Evolutionary conservation across 352 stramenopile species (phyloP).

Genomic region (Plasmopara viticola): DNA sequence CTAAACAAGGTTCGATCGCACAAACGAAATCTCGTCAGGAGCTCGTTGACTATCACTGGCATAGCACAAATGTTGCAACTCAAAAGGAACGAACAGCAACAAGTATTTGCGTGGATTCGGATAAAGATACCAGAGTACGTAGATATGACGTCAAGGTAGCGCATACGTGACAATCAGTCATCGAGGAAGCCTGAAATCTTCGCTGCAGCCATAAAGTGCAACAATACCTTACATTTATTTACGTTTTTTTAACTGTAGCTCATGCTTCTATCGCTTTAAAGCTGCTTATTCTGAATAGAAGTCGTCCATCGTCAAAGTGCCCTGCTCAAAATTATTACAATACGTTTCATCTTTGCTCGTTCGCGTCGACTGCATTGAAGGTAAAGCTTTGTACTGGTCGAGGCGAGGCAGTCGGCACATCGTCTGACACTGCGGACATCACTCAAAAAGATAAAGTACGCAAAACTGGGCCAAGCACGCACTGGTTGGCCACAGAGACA

Average conservation of each 20-base stretch:
- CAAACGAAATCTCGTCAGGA: constrained; percentile 4
- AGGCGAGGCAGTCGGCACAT: constrained; percentile 8
- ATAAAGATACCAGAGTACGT: constrained; percentile 20
- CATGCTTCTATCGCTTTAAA: constrained; percentile 28
- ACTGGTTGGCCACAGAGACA: constrained; percentile 9
- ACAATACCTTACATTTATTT: constrained; percentile 38
- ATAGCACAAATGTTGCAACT: constrained; percentile 15
- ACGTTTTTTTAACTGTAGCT: background rate
- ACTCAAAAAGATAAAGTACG: background rate
- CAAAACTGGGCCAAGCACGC: constrained; percentile 4
- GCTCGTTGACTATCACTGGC: constrained; percentile 23
- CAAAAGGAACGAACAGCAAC: constrained; percentile 14
- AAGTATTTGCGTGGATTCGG: constrained; percentile 1
- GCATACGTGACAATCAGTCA: constrained; percentile 29
- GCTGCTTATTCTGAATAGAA: constrained; percentile 15
- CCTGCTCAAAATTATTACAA: constrained; percentile 25
- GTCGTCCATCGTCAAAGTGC: constrained; percentile 15
- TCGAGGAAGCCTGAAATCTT: background rate
- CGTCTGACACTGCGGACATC: constrained; percentile 2
- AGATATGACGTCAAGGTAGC: constrained; percentile 60
- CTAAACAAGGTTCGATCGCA: background rate
- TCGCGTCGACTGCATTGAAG: constrained; percentile 28
- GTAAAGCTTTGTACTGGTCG: constrained; percentile 22
- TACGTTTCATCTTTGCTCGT: constrained; percentile 15
- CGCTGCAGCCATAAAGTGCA: constrained; percentile 22